Evolutionary conservation across 371 early-diverging fungal genomes (phyloP).

Genomic region (Blakeslea trispora): DNA sequence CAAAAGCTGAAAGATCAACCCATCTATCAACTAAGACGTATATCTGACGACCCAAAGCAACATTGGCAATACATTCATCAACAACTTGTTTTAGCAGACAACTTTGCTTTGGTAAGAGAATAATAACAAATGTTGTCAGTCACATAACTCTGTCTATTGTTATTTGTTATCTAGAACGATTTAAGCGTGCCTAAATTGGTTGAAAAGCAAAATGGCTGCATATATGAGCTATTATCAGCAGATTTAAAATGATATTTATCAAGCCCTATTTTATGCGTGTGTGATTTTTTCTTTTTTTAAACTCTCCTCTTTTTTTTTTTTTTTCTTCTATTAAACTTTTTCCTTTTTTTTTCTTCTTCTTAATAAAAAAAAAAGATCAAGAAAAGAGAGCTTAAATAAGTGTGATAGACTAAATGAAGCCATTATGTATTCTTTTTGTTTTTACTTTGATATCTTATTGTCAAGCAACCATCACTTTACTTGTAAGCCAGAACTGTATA

Average conservation of each 20-base stretch:
- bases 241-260: neutral
- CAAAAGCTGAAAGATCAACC: constrained; percentile 10
- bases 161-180: constrained; percentile 8
- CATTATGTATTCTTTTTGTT: constrained; percentile 1
- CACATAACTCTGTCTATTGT: too few species aligned
- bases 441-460: constrained; percentile 3
- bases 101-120: constrained; percentile 6
- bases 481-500: too few species aligned
- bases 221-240: neutral
- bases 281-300: neutral
- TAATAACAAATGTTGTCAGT: neutral
- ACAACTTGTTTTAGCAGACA: constrained; percentile 3
- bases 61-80: constrained; percentile 1
- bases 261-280: neutral
- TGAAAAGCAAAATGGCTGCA: constrained; percentile 11
- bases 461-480: constrained; percentile 19
- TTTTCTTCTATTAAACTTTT: neutral
- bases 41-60: constrained; percentile 1
- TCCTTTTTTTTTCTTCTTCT: neutral
- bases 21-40: constrained; percentile 4
- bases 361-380: constrained; percentile 3
- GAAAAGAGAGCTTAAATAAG: too few species aligned
- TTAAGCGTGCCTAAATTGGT: constrained; percentile 16
- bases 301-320: constrained; percentile 2
- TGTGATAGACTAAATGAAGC: too few species aligned